These are phyloP conservation scores for Oryza punctata DNA, from an alignment of 176 grass and related monocot genomes.

Conservation along the genomic window DNA sequence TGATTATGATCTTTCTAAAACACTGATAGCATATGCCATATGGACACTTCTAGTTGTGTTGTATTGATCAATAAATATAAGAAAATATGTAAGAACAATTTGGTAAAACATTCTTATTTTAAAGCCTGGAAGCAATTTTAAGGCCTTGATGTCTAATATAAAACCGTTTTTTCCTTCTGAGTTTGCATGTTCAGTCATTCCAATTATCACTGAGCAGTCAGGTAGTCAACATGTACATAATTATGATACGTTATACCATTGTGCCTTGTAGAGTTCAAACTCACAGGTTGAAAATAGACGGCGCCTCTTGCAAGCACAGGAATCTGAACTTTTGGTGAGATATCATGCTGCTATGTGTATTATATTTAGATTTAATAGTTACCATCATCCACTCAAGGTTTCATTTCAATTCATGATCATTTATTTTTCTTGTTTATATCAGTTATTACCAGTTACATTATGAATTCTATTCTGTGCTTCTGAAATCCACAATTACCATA, in stretches of 20 bases:
- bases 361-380: conserved; percentile 14
- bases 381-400: conserved; percentile 5
- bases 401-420: conserved; percentile 3
- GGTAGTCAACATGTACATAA: neutral
- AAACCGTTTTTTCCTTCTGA: neutral
- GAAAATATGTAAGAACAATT: neutral
- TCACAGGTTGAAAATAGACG: conserved; percentile 27
- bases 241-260: conserved; percentile 19
- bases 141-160: neutral
- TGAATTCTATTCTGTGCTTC: neutral
- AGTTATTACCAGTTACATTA: neutral
- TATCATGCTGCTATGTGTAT: conserved; percentile 9
- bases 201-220: conserved; percentile 4
- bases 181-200: conserved; percentile 4
- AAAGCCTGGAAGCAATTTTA: neutral
- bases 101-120: conserved; percentile 9
- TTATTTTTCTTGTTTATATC: neutral
- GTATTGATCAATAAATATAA: no score
- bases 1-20: neutral
- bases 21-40: neutral
- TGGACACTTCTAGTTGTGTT: neutral
- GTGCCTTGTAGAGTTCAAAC: conserved; percentile 40
- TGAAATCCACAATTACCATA: neutral
- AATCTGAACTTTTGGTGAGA: conserved; percentile 66
- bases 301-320: conserved; percentile 56